phyloP scores from a whole-genome alignment of 2,329 filamentous ascomycete species.

The Orbilia ellipsospora region DNA sequence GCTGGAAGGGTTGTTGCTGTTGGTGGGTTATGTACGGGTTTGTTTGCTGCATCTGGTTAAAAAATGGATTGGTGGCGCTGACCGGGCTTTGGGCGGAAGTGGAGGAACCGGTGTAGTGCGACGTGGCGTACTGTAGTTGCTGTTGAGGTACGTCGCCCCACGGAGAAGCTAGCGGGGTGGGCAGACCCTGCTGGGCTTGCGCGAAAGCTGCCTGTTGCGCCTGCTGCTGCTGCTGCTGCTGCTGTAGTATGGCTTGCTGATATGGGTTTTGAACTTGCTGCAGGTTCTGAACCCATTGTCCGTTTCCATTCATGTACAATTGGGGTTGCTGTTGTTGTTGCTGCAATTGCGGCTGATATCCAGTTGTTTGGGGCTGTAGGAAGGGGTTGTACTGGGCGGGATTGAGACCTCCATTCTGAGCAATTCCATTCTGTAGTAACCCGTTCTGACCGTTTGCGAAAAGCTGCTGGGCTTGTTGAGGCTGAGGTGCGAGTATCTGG shows the following conservation, averaged over 20 bases:
- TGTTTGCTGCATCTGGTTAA: slow-evolving; percentile 21
- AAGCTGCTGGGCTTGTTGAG: slow-evolving; percentile 32
- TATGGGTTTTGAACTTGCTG: slow-evolving; percentile 55
- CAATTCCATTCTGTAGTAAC: slow-evolving; percentile 40
- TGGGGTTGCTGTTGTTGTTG: slow-evolving; percentile 61
- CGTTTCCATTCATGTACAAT: slow-evolving; percentile 49
- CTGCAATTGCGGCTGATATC: slow-evolving; percentile 29
- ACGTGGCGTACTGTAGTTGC: slow-evolving; percentile 48
- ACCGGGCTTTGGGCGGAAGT: slow-evolving; percentile 39
- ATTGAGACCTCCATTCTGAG: slow-evolving; percentile 34
- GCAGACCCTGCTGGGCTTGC: slow-evolving; percentile 37
- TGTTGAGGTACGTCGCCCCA: slow-evolving; percentile 50
- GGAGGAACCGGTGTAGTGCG: slow-evolving; percentile 48
- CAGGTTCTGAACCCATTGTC: slow-evolving; percentile 38
- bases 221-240: slow-evolving; percentile 41
- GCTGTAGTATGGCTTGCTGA: slow-evolving; percentile 48
- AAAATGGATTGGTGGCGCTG: slow-evolving; percentile 49
- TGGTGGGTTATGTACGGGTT: slow-evolving; percentile 47
- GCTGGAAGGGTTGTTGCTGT: slow-evolving; percentile 58
- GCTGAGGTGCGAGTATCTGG: slow-evolving; percentile 30
- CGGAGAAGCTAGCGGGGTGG: slow-evolving; percentile 40
- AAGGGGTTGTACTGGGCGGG: slow-evolving; percentile 45
- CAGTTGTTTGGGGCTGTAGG: slow-evolving; percentile 45
- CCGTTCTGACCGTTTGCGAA: slow-evolving; percentile 48
- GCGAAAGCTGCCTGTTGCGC: neutral